Base-by-base conservation (phyloP, 257 asterid species). In the Nemophila menziesii region DNA sequence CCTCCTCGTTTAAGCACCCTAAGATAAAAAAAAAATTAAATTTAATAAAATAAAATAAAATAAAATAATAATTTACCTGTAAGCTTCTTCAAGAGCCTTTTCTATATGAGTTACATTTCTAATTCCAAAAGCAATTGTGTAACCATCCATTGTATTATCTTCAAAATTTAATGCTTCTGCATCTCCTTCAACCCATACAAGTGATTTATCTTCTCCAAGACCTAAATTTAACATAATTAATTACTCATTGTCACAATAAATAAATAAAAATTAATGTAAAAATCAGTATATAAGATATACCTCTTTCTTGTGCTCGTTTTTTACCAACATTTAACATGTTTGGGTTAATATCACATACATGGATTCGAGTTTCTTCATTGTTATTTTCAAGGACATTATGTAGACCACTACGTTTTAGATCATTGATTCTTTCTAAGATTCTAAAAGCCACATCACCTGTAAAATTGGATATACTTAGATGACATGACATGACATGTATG, bases 371-470 rank as follows among this genome's bases (percentile, higher is more conserved):
- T 58, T 89, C 95, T 18, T 72, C 82, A 26, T 68, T 57, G 19
- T 62, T 68, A 57, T 84, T 90, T 44, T 80, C 92, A 33, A 61
- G 60, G 50, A 46, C 56, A 63, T 78, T 87, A 55, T 70, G 65
- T 47, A 73, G 12, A 43, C 90, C 92, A 64, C 83, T 70, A 15
- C 51, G 65, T 11, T 61, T 56, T 20, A 78, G 77, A 20, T 50
- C 58, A 16, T 70, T 69, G 48, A 84, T 69, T 46, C 53, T 67
- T 26, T 78, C 94, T 37, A 71, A 66, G 63, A 89, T 70, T 79
- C 93, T 78, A 75, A 78, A 84, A 60, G 98, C 95, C 61, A 80
- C 92, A 68, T 89, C 98, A 38, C 96, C 98, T 89, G 83, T 39
- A 69, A 65, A 72, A 57, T 63, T 44, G 43, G 56, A 68, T 56